A percentile compares a stretch with the other conserved stretches of the same genome.
phyloP scores from a whole-genome alignment of 768 basidiomycete genomes.

The Mrakia gelida region DNA sequence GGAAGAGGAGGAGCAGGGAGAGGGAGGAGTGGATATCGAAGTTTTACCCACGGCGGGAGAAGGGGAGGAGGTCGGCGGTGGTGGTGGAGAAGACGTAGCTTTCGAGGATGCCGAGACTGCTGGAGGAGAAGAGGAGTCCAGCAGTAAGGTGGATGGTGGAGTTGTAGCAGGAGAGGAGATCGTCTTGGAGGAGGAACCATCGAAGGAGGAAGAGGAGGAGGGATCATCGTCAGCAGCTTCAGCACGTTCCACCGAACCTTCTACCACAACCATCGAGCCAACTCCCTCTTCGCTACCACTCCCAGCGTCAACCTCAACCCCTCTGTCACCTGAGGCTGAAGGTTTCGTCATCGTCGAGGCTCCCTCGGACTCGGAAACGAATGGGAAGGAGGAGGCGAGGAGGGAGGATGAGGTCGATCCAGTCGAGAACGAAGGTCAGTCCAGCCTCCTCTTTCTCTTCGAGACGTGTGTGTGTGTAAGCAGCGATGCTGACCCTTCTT shows the following conservation, averaged over 20 bases:
- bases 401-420: not conserved
- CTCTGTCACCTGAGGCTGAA: not conserved
- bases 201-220: not conserved
- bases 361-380: slow-evolving; percentile 11
- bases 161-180: too few species aligned
- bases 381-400: not conserved
- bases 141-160: too few species aligned
- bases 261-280: not conserved
- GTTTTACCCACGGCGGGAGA: too few species aligned
- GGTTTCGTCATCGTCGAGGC: slow-evolving; percentile 17
- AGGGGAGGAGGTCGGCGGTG: too few species aligned
- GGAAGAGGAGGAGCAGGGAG: too few species aligned
- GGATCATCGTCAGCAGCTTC: not conserved
- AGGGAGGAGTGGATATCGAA: too few species aligned
- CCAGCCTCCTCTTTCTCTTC: not conserved
- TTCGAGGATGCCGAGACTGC: too few species aligned
- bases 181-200: too few species aligned
- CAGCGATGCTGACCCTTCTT: not conserved
- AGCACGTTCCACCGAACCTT: not conserved
- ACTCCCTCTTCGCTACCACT: not conserved
- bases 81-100: too few species aligned
- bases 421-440: not conserved
- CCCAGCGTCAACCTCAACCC: not conserved
- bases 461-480: not conserved
- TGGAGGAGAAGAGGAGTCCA: too few species aligned